Percentiles rank a stretch among this genome's conserved stretches.
phyloP scores from a whole-genome alignment of 2,329 filamentous ascomycete species.

The Pseudopithomyces chartarum region DNA sequence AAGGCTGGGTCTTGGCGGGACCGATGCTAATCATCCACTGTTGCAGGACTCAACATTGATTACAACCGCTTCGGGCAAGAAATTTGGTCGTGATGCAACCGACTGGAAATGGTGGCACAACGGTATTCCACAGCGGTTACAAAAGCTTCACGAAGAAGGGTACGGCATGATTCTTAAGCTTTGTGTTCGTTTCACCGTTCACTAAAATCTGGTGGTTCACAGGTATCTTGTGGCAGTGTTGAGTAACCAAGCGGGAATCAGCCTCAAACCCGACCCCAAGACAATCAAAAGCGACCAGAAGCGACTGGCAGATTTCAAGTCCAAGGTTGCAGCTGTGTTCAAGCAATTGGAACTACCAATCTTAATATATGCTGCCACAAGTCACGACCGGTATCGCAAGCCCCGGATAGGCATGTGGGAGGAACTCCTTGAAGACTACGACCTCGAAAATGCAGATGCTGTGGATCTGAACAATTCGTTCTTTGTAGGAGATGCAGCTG shows the following conservation, averaged over 20 bases:
- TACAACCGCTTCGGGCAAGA: conserved; percentile 77
- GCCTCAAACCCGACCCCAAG: conserved; percentile 74
- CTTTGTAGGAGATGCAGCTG: conserved; percentile 87
- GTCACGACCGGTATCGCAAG: conserved; percentile 81
- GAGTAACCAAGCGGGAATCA: conserved; percentile 87
- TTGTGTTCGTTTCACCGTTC: conserved; percentile 10
- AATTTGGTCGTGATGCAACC: conserved; percentile 68
- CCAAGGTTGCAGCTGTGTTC: conserved; percentile 74
- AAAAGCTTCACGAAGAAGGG: conserved; percentile 72
- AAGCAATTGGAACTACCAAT: conserved; percentile 74
- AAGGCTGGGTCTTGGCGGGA: background rate
- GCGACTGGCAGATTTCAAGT: conserved; percentile 79
- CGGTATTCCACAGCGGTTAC: conserved; percentile 70
- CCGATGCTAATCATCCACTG: conserved; percentile 13
- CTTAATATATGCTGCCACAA: conserved; percentile 84
- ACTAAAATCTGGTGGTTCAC: conserved; percentile 9
- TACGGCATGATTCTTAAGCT: conserved; percentile 41
- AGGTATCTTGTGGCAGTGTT: conserved; percentile 79
- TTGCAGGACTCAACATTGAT: conserved; percentile 85
- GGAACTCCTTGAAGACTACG: conserved; percentile 61
- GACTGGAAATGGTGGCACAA: conserved; percentile 97
- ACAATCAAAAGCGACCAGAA: conserved; percentile 69
- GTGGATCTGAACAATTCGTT: conserved; percentile 75
- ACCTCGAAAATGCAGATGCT: conserved; percentile 54
- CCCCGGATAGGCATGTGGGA: conserved; percentile 90